Evolutionary conservation across 2,329 filamentous ascomycete species (phyloP), one percentile per base, ranked within the genome.

Genomic region (Ceratocystiopsis brevicomis): DNA sequence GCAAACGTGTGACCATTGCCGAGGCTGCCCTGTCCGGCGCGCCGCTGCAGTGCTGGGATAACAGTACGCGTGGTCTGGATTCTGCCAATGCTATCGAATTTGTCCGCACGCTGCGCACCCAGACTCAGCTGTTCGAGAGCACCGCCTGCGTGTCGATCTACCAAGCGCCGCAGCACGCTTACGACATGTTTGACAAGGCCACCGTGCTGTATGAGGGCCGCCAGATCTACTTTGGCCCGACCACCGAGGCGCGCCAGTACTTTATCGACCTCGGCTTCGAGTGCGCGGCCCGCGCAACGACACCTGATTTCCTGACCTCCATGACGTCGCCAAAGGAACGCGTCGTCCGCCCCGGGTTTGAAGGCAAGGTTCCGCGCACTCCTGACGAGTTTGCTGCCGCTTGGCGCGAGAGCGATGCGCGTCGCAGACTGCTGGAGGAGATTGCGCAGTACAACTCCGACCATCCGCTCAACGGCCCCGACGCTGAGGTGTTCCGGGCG

Each of bases 21-120:
- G 73, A 77, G 56, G 71, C 71, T 11, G 64, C 69, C 13, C 60
- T 76, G n/a, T 73, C 71, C 14, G 66, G 66, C 33, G 68, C 71
- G 2, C 71, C 71, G 11, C 59, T 76, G n/a, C 72, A 76, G 54
- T 75, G 71, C 62, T 76, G 72, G 72, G 72, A 84, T 54, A 84
- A 84, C 63, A 77, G 71, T 37, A 84, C 80, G 21, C 68, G 80
- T 60, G 79, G 79, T 59, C 65, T 84, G 32, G 80, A 85, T 59
- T 78, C 71, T 32, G 79, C 78, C 59, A 84, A 83, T 57, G 79
- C 80, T 42, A 69, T 84, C 47, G 78, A 83, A 57, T 84, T 84
- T 56, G 77, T 72, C 59, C 78, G 73, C 60, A 83, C 77, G 1
- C 63, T 85, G 10, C 71, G 76, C 35, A 64, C 78, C 41, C 70